These are phyloP conservation scores for Moricandia moricandioides DNA, from an alignment of 345 rosid genomes.

Conservation along the genomic window DNA sequence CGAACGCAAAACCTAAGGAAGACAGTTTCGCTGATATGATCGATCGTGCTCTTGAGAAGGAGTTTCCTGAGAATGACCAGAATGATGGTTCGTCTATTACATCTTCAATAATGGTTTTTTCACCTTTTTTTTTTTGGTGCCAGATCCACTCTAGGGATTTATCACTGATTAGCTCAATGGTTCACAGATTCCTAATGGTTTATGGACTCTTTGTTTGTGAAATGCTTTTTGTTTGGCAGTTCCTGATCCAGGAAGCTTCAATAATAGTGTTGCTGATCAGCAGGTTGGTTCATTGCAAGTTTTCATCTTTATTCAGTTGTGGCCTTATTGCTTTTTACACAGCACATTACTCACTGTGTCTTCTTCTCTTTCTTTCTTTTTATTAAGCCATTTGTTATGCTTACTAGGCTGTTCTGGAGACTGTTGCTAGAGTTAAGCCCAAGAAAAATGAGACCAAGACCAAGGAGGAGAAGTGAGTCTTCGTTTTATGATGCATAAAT, in stretches of 20 bases:
- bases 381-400: background rate
- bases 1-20: slow-evolving; percentile 52
- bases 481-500: slow-evolving; percentile 11
- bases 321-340: background rate
- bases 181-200: background rate
- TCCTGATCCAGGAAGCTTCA: slow-evolving; percentile 80
- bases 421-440: slow-evolving; percentile 75
- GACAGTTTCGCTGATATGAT: slow-evolving; percentile 82
- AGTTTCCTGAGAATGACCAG: slow-evolving; percentile 84
- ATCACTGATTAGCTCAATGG: slow-evolving; percentile 2
- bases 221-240: slow-evolving; percentile 36
- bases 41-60: slow-evolving; percentile 85
- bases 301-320: slow-evolving; percentile 8
- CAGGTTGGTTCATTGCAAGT: slow-evolving; percentile 49
- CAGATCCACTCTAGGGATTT: slow-evolving; percentile 11
- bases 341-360: background rate
- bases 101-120: no score
- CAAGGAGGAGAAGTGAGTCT: slow-evolving; percentile 79
- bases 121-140: no score
- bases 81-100: slow-evolving; percentile 53
- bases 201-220: background rate
- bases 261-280: slow-evolving; percentile 78
- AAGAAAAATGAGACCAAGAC: slow-evolving; percentile 84
- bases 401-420: slow-evolving; percentile 87
- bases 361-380: background rate